A percentile compares a stretch with the other conserved stretches of the same genome.
phyloP scores from a whole-genome alignment of 495 filamentous ascomycete species.

The Neurospora sp. region DNA sequence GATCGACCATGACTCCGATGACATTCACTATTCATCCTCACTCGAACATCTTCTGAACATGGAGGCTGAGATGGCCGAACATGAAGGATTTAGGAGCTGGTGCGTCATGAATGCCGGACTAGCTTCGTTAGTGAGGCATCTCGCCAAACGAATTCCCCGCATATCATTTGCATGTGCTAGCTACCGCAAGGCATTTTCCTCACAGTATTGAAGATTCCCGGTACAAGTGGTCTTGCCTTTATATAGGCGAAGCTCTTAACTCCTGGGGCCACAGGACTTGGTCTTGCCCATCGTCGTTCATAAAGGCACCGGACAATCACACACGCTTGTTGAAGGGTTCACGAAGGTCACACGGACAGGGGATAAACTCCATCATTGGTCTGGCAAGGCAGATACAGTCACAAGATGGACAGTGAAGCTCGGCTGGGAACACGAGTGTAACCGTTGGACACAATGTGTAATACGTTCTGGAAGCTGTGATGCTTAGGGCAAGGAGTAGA shows the following conservation, averaged over 20 bases:
- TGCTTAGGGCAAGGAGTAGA: background rate
- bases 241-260: background rate
- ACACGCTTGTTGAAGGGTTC: background rate
- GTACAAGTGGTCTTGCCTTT: too few relatives aligned
- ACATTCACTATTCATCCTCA: background rate
- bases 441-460: background rate
- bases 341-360: background rate
- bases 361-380: background rate
- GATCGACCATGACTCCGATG: background rate
- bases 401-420: background rate
- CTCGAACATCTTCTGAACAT: background rate
- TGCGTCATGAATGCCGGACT: background rate
- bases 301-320: background rate
- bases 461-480: background rate
- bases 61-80: background rate
- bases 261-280: background rate
- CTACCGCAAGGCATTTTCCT: background rate
- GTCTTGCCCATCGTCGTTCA: background rate
- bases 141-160: background rate
- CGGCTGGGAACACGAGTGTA: background rate
- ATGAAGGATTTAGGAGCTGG: background rate
- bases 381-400: background rate
- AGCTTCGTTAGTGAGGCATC: background rate
- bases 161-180: background rate
- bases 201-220: background rate